These are phyloP conservation scores for Quercus suber DNA, from an alignment of 306 rosid species.

Conservation along the genomic window DNA sequence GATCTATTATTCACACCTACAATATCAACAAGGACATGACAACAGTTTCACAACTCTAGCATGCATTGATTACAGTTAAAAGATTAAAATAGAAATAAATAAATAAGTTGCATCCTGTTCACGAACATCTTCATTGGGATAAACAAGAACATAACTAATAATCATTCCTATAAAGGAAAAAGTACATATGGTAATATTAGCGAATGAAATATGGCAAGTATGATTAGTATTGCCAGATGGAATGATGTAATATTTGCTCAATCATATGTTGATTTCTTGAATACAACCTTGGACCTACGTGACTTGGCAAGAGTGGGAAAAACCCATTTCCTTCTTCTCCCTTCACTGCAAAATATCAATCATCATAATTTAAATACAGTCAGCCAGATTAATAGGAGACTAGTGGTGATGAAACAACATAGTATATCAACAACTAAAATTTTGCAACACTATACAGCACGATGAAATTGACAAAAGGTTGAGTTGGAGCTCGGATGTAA, in stretches of 20 bases:
- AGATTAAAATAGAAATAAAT: neutral
- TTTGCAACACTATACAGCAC: neutral
- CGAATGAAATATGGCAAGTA: neutral
- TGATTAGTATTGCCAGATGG: neutral
- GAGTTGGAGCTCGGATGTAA: neutral
- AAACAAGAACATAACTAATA: neutral
- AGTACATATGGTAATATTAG: neutral
- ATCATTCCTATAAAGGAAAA: neutral
- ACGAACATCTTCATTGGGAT: neutral
- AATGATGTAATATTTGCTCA: neutral
- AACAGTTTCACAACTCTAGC: neutral
- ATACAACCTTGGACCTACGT: constrained; percentile 47
- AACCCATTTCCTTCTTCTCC: constrained; percentile 90
- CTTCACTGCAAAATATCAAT: constrained; percentile 68
- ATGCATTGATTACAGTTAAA: neutral
- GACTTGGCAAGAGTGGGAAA: constrained; percentile 70
- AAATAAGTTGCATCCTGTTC: neutral
- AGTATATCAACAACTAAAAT: constrained; percentile 4
- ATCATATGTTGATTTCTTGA: constrained; percentile 5
- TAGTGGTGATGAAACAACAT: constrained; percentile 12
- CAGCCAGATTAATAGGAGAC: constrained; percentile 13
- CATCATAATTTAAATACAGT: constrained; percentile 26
- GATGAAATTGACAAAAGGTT: neutral
- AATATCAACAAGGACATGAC: neutral
- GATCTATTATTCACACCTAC: neutral